A percentile compares a stretch with the other conserved stretches of the same genome.
phyloP scores from a whole-genome alignment of 805 yeast genomes.

The Saturnispora sanitii region DNA sequence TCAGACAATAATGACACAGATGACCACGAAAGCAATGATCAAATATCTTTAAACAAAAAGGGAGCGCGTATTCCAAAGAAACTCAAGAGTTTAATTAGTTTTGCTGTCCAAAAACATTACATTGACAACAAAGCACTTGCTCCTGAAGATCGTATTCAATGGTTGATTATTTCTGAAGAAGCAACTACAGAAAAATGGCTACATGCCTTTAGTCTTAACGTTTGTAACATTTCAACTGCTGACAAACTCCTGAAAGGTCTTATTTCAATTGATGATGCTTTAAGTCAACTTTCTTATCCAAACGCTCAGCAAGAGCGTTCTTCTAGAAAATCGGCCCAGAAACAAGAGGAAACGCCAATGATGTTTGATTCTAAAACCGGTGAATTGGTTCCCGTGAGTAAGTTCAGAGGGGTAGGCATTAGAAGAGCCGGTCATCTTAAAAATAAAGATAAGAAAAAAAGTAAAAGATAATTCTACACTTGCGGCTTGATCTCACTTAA shows the following conservation, averaged over 20 bases:
- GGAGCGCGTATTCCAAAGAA: constrained; percentile 42
- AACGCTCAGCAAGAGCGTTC: constrained; percentile 3
- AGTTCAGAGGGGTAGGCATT: constrained; percentile 2
- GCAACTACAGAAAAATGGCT: constrained; percentile 43
- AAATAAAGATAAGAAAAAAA: too few relatives aligned
- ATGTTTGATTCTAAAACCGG: constrained; percentile 5
- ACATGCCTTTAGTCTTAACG: constrained; percentile 41
- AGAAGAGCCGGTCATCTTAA: background rate
- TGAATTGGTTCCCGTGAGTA: constrained; percentile 1
- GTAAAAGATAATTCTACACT: too few relatives aligned
- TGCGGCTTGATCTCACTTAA: too few relatives aligned
- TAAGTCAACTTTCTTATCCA: constrained; percentile 12
- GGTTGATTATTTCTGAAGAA: constrained; percentile 60
- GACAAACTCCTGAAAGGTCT: constrained; percentile 5
- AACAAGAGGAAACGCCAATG: constrained; percentile 18
- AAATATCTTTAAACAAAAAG: constrained; percentile 10
- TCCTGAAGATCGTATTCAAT: constrained; percentile 22
- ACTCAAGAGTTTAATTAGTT: constrained; percentile 36
- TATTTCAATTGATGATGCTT: constrained; percentile 24
- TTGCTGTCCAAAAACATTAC: constrained; percentile 46
- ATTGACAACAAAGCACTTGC: constrained; percentile 27
- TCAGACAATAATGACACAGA: background rate
- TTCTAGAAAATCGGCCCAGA: constrained; percentile 26
- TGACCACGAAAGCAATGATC: constrained; percentile 3
- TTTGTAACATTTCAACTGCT: constrained; percentile 31